Base-by-base conservation (phyloP, 495 filamentous ascomycete species). In the Hypoxylon rickii region DNA sequence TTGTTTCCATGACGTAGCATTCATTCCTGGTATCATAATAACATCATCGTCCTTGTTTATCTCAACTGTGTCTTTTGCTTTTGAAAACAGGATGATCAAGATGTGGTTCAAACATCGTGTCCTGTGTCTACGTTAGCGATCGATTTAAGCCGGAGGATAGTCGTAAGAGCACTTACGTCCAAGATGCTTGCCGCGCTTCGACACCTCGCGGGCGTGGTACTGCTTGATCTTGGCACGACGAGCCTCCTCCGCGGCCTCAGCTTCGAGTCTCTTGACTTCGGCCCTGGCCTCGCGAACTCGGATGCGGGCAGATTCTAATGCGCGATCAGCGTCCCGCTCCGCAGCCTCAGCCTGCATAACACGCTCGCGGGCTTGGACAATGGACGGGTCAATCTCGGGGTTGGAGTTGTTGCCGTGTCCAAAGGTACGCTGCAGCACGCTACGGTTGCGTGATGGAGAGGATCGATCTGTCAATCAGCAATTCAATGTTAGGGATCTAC, bases 101-200 rank as follows among this genome's bases (percentile, higher is more conserved):
- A 41, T 13, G 3, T 21, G 15, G 21, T 13, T 53, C 24, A 53
- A 18, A 50, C 17, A 13, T 60, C 56, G n/a, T 60, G 56, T 12
- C 56, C 56, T 60, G n/a, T 7, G 19, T 18, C 11, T 0, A 10
- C 20, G 21, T 52, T 52, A 59, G 16, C 32, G 50, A 29, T 16
- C n/a, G n/a, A n/a, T n/a, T n/a, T n/a, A n/a, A n/a, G n/a, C n/a
- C n/a, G n/a, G n/a, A n/a, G n/a, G n/a, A n/a, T n/a, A n/a, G n/a
- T n/a, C n/a, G n/a, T n/a, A n/a, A n/a, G n/a, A n/a, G n/a, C n/a
- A 77, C 83, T 66, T 76, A 86, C 86, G 79, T 20, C 84, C 85
- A 59, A 88, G 79, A 12, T 78, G 75, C 73, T 84, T 80, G n/a
- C 80, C 84, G 19, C 83, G 70, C 80, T 86, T 87, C 21, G 79